Conservation (phyloP, 345 rosid species). For the Carallia brachiata region DNA sequence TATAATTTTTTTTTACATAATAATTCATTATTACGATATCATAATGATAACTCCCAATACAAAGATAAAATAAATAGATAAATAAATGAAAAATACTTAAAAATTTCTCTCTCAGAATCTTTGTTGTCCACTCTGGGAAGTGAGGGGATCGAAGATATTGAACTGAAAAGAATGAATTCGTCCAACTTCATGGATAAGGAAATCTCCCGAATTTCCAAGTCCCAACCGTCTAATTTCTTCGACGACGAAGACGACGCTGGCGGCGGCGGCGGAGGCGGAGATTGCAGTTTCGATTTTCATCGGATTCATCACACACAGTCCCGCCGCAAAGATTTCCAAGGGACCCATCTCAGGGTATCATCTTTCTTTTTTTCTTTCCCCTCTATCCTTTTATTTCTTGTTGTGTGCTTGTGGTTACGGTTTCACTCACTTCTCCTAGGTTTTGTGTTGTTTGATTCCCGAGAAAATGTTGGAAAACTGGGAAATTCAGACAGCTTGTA, state of each 20-base stretch:
- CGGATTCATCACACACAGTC: slow-evolving; percentile 8
- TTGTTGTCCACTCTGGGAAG: too few species aligned
- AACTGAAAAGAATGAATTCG: slow-evolving; percentile 25
- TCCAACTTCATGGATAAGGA: slow-evolving; percentile 39
- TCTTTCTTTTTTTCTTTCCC: slow-evolving; percentile 6
- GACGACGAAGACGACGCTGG: slow-evolving; percentile 18
- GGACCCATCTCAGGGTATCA: slow-evolving; percentile 16
- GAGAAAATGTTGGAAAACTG: not conserved
- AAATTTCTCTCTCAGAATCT: too few species aligned
- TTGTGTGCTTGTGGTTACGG: not conserved
- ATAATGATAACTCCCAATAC: not conserved
- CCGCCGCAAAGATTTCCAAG: not conserved
- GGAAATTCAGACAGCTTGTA: not conserved
- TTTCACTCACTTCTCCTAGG: too few species aligned
- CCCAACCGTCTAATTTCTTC: slow-evolving; percentile 25
- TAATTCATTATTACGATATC: not conserved
- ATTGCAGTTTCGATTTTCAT: slow-evolving; percentile 23
- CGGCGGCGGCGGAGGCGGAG: slow-evolving; percentile 14
- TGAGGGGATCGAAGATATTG: not conserved
- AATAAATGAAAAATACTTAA: too few species aligned
- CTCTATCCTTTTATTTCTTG: not conserved
- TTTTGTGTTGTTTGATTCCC: not conserved
- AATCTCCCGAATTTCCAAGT: slow-evolving; percentile 27
- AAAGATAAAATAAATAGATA: not conserved
- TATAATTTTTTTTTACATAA: too few species aligned